Evolutionary conservation across 1,284 basidiomycete species (phyloP).

Genomic region (Irpex sp.): DNA sequence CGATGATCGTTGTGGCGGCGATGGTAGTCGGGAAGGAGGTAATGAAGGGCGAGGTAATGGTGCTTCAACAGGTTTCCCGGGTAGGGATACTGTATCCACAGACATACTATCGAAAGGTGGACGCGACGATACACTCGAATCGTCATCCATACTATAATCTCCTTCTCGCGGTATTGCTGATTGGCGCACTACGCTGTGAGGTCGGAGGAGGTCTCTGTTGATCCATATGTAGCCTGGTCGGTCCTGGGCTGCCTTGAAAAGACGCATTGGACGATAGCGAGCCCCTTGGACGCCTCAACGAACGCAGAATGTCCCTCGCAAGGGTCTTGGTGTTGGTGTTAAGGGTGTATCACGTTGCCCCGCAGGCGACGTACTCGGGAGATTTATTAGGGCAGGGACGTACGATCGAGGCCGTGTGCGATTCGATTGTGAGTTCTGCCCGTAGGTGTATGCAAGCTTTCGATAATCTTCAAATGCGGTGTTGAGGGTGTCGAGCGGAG

Average conservation of each 20-base stretch:
- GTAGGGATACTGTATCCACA: neutral
- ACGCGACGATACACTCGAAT: neutral
- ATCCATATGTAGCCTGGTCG: neutral
- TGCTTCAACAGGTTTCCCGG: neutral
- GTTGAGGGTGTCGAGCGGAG: too few relatives aligned
- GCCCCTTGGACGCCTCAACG: constrained; percentile 28
- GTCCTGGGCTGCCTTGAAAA: neutral
- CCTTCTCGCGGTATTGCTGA: neutral
- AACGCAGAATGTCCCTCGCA: constrained; percentile 40
- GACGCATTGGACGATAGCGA: constrained; percentile 1
- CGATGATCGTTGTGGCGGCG: too few relatives aligned
- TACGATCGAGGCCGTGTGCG: too few relatives aligned
- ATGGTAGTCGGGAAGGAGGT: neutral
- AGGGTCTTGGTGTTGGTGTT: constrained; percentile 35
- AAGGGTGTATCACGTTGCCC: constrained; percentile 26
- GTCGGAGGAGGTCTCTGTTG: neutral
- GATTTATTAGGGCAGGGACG: neutral
- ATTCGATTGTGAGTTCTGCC: too few relatives aligned
- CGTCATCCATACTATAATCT: neutral
- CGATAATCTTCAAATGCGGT: too few relatives aligned
- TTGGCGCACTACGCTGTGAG: neutral
- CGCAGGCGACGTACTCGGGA: constrained; percentile 5
- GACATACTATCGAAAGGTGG: neutral
- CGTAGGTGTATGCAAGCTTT: too few relatives aligned
- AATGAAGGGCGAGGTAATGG: neutral